phyloP scores from a whole-genome alignment of 23 red algal genomes.

The Gracilaria vermiculophylla region DNA sequence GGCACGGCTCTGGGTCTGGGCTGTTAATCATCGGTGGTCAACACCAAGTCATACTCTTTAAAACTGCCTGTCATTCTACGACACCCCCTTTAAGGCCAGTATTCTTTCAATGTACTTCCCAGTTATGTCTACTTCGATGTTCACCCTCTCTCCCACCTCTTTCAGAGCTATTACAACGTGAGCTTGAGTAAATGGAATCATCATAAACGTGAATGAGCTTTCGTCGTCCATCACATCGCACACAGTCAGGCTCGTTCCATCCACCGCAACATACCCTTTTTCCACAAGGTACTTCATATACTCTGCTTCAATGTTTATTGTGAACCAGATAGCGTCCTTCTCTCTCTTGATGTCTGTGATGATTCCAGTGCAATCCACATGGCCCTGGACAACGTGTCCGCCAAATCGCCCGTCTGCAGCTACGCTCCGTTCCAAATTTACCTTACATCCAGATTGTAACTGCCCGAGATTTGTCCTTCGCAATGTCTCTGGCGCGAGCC shows the following conservation, averaged over 20 bases:
- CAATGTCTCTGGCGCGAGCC: conserved; percentile 92
- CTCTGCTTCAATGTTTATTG: conserved; percentile 33
- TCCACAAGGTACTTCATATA: conserved; percentile 85
- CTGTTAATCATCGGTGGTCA: background rate
- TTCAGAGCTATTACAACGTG: conserved; percentile 77
- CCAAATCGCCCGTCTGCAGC: conserved; percentile 88
- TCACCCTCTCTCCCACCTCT: conserved; percentile 72
- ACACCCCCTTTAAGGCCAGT: conserved; percentile 28
- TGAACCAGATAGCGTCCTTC: conserved; percentile 84
- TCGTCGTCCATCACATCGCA: conserved; percentile 70
- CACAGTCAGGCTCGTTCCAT: conserved; percentile 94
- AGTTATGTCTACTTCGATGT: conserved; percentile 97
- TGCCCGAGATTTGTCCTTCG: conserved; percentile 87
- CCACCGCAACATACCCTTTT: conserved; percentile 93
- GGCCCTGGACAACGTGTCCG: conserved; percentile 98
- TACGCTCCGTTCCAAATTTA: conserved; percentile 94
- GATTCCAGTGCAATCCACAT: conserved; percentile 90
- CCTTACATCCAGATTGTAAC: conserved; percentile 38
- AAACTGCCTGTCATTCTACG: background rate
- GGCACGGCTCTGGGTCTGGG: background rate
- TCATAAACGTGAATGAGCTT: conserved; percentile 88
- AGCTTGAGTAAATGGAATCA: conserved; percentile 91
- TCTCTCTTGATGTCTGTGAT: conserved; percentile 69
- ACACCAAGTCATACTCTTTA: background rate
- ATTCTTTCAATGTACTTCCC: conserved; percentile 96